These are phyloP conservation scores for Penicillium egyptiacum DNA, from an alignment of 495 filamentous ascomycete species.

Conservation along the genomic window DNA sequence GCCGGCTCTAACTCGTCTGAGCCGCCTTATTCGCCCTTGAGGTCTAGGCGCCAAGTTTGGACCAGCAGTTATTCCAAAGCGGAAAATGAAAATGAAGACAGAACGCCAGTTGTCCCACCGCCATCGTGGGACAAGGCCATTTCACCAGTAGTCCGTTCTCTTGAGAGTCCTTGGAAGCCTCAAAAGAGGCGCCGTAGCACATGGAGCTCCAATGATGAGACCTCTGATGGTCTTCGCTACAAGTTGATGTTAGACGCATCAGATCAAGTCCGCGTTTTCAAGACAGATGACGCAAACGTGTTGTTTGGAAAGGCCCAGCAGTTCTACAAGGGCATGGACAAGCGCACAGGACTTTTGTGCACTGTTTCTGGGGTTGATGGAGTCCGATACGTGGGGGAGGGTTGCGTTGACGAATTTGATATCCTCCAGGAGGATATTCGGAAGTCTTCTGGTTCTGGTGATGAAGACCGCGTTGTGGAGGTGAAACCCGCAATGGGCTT, in stretches of 20 bases:
- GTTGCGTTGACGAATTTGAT: constrained; percentile 25
- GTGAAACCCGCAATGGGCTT: constrained; percentile 7
- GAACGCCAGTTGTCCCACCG: neutral
- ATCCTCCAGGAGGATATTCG: constrained; percentile 22
- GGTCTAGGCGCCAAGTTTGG: neutral
- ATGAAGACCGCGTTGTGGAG: constrained; percentile 10
- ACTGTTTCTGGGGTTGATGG: constrained; percentile 19
- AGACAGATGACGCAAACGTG: constrained; percentile 12
- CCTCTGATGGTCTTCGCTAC: neutral
- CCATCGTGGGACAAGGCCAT: neutral
- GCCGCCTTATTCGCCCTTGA: neutral
- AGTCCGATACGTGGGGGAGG: constrained; percentile 22
- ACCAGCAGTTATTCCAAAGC: neutral
- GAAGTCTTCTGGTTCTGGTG: neutral
- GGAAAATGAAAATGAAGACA: neutral
- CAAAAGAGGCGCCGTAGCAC: neutral
- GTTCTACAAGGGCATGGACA: constrained; percentile 17
- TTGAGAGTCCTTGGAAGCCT: neutral
- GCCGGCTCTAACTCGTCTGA: neutral
- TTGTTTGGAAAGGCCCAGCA: constrained; percentile 26
- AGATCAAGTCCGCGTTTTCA: constrained; percentile 11
- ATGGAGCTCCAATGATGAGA: neutral
- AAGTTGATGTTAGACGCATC: constrained; percentile 9
- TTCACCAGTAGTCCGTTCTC: neutral
- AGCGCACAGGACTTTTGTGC: constrained; percentile 16